phyloP scores from a whole-genome alignment of 2,329 filamentous ascomycete species.

The Pseudocercospora crystallina region DNA sequence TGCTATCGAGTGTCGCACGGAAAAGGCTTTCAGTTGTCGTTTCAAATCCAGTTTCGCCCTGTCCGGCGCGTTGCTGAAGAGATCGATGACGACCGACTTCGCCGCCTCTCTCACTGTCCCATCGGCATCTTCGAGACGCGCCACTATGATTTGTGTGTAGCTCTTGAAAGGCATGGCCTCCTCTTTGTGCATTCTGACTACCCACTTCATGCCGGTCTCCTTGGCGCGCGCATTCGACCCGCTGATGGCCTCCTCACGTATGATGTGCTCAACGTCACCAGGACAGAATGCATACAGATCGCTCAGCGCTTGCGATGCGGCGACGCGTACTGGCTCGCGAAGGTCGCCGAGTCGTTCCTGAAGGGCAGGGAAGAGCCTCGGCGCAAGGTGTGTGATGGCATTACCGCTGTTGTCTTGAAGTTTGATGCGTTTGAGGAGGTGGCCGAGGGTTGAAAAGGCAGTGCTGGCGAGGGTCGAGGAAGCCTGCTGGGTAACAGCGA shows the following conservation, averaged over 20 bases:
- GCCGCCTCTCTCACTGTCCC: slow-evolving; percentile 81
- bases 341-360: slow-evolving; percentile 83
- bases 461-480: slow-evolving; percentile 71
- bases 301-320: slow-evolving; percentile 72
- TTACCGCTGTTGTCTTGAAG: slow-evolving; percentile 79
- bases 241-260: slow-evolving; percentile 74
- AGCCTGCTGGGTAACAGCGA: slow-evolving; percentile 74
- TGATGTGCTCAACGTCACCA: slow-evolving; percentile 73
- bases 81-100: slow-evolving; percentile 78
- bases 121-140: slow-evolving; percentile 86
- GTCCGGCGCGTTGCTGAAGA: slow-evolving; percentile 80
- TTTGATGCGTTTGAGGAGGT: slow-evolving; percentile 80
- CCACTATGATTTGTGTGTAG: slow-evolving; percentile 81
- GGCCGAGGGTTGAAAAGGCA: slow-evolving; percentile 83
- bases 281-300: slow-evolving; percentile 73
- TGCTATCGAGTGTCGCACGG: slow-evolving; percentile 83
- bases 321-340: slow-evolving; percentile 77
- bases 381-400: slow-evolving; percentile 63
- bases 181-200: slow-evolving; percentile 81
- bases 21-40: slow-evolving; percentile 77
- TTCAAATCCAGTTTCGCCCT: slow-evolving; percentile 86
- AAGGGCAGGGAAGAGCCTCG: slow-evolving; percentile 70
- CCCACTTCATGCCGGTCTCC: slow-evolving; percentile 81
- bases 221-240: slow-evolving; percentile 83
- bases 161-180: slow-evolving; percentile 75